Conservation (phyloP, 1,284 basidiomycete genomes). For the Trichosporon sp. region DNA sequence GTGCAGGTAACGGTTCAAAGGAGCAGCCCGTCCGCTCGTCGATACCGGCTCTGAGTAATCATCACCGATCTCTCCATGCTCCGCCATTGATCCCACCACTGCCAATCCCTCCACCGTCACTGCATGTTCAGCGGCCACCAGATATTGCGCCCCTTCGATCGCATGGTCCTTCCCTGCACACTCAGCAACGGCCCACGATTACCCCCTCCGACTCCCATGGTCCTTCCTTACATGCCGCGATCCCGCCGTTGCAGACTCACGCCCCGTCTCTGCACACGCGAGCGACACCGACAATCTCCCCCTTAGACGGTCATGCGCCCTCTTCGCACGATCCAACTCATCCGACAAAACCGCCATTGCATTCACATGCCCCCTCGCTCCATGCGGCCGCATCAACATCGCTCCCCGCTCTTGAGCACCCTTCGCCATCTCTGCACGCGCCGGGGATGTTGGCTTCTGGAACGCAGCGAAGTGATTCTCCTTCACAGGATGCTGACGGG, state of each 20-base stretch:
- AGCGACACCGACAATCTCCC: neutral
- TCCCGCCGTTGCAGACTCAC: neutral
- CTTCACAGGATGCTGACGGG: neutral
- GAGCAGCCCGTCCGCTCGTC: neutral
- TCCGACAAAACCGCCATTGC: neutral
- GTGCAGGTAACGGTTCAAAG: neutral
- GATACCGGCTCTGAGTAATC: neutral
- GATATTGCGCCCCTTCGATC: neutral
- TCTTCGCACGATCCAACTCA: neutral
- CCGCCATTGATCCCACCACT: neutral
- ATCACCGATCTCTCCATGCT: neutral
- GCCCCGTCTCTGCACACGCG: conserved; percentile 4
- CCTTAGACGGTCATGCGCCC: neutral
- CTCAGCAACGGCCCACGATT: neutral
- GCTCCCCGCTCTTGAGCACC: neutral
- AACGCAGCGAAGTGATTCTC: neutral
- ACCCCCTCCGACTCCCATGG: neutral
- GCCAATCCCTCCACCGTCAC: neutral
- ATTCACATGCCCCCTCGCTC: neutral
- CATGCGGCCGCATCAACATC: neutral
- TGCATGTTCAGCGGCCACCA: neutral
- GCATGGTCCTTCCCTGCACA: neutral
- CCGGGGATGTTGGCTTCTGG: neutral
- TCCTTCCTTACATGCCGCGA: conserved; percentile 1
- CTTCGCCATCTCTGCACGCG: neutral